Percentiles rank a stretch among this genome's conserved stretches.
These are phyloP conservation scores for Neonectria sp. DNA, from an alignment of 2,329 filamentous ascomycete species.

Conservation along the genomic window DNA sequence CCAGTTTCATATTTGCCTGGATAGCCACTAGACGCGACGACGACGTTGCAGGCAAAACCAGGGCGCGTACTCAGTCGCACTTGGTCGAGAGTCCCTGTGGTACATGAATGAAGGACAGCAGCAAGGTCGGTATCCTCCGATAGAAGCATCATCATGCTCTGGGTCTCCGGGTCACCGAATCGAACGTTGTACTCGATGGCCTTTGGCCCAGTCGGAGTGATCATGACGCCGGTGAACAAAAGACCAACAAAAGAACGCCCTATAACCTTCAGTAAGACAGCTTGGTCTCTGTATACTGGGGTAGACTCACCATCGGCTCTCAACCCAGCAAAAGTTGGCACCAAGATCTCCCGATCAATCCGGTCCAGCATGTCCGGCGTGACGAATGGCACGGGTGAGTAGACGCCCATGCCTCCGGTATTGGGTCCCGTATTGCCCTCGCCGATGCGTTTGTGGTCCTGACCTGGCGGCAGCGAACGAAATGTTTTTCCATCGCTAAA, in stretches of 20 bases:
- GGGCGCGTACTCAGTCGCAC: conserved; percentile 74
- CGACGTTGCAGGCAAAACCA: conserved; percentile 84
- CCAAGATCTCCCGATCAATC: conserved; percentile 72
- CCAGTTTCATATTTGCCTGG: conserved; percentile 85
- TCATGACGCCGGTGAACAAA: conserved; percentile 88
- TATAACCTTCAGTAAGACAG: conserved; percentile 2
- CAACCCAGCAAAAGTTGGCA: conserved; percentile 77
- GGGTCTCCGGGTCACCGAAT: conserved; percentile 90
- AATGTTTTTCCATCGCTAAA: conserved; percentile 79
- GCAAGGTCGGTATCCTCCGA: conserved; percentile 84
- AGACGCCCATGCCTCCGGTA: conserved; percentile 84
- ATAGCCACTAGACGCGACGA: conserved; percentile 88
- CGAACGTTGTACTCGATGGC: conserved; percentile 92
- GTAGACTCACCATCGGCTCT: conserved; percentile 62
- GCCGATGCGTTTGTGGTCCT: conserved; percentile 80
- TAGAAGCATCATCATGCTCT: conserved; percentile 84
- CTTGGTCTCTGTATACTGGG: too few species aligned
- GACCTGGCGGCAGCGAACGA: conserved; percentile 76
- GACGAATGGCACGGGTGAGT: conserved; percentile 74
- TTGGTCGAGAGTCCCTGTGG: conserved; percentile 77
- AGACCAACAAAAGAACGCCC: conserved; percentile 73
- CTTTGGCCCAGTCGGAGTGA: conserved; percentile 82
- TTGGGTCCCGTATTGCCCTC: conserved; percentile 80
- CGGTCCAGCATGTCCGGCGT: conserved; percentile 66
- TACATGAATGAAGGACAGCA: conserved; percentile 86